phyloP scores from a whole-genome alignment of 2,329 filamentous ascomycete genomes.

The Colletotrichum caudatum region DNA sequence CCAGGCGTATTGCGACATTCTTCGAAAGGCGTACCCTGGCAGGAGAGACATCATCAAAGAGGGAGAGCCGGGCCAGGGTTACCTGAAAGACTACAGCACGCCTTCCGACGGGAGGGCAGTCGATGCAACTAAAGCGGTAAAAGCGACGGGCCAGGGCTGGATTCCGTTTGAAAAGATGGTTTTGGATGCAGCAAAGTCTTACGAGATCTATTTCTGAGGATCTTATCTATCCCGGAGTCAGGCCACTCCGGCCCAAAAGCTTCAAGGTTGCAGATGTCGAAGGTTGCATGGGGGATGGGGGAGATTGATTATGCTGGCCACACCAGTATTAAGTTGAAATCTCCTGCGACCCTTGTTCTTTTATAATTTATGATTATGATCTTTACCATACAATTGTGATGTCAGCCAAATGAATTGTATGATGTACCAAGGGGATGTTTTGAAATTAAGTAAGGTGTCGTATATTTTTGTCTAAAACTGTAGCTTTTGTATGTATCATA shows the following conservation, averaged over 20 bases:
- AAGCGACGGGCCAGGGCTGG: conserved; percentile 28
- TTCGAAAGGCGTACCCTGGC: conserved; percentile 22
- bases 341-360: not conserved
- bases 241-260: not conserved
- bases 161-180: conserved; percentile 32
- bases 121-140: conserved; percentile 35
- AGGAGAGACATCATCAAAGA: conserved; percentile 24
- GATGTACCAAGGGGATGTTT: too few species aligned
- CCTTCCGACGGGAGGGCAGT: conserved; percentile 11
- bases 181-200: conserved; percentile 37
- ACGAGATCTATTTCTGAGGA: conserved; percentile 27
- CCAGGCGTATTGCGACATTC: conserved; percentile 31
- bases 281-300: not conserved
- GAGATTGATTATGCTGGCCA: not conserved
- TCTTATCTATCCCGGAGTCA: too few species aligned
- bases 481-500: not conserved
- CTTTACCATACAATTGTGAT: not conserved
- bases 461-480: not conserved
- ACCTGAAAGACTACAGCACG: conserved; percentile 30
- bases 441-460: not conserved
- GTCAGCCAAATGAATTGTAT: not conserved
- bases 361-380: too few species aligned
- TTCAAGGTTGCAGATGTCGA: not conserved
- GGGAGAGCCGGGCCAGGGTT: conserved; percentile 33
- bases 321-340: not conserved